Base-by-base conservation (phyloP, 306 rosid genomes). In the Elaeagnus macrophylla region DNA sequence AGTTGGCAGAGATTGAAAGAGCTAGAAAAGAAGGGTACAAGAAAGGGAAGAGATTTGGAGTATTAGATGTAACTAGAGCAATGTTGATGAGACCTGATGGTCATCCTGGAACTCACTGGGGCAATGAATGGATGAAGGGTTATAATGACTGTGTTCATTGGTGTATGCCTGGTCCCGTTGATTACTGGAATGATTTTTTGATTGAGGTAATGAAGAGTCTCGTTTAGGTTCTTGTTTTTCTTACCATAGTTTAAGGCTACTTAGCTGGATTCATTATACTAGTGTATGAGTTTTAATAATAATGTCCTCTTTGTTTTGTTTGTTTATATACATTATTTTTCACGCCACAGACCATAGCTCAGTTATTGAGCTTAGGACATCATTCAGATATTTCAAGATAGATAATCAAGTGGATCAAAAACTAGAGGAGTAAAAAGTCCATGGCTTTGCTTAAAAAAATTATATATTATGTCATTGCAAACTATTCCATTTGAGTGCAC, bases 131-230 rank as follows among this genome's bases (percentile, higher is more conserved):
- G 97, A 86, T 78, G 94, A 80, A 12, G 52, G 97, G 94, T 19
- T 84, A 66, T 15, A 91, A 69, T 72, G 97, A 91, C 59, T 86
- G 97, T 54, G 86, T 93, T 38, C 97, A 86, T 51, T 91, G 97
- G 97, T 91, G 97, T 60, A 56, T 91, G 82, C 97, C 97, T 0
- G 97, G 96, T 46, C 89, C 94, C 9, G 56, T 86, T 61, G 97
- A 91, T 67, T 15, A 70, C 38, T 91, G 96, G 97, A 86, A 35
- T 73, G 81, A 81, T 69, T 67, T 91, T 19, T 65, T 91, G 54
- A 53, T 84, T 41, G 82, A 73, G 39, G 36, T 78, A 19, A 64
- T 86, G 12, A 56, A 14, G 67, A 70, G n/a, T 49, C 50, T 10
- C 63, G 61, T 44, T 60, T 69, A 56, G 62, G 15, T 69, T 72